phyloP scores from a whole-genome alignment of 2,329 filamentous ascomycete species.

The Cadophora luteo-olivacea region DNA sequence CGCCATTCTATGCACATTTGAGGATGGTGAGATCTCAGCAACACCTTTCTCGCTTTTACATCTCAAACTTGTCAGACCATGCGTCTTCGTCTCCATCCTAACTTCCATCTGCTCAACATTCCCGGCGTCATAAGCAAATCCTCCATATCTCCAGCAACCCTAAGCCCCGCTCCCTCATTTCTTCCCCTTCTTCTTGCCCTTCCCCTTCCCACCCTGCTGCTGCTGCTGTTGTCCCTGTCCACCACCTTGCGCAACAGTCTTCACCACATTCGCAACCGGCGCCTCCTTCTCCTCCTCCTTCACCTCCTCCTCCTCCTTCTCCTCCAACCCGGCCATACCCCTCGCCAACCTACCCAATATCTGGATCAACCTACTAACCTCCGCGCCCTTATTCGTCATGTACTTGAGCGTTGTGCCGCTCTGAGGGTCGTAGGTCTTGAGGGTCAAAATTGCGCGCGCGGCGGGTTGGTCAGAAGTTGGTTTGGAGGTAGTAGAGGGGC shows the following conservation, averaged over 20 bases:
- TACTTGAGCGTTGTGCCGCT: conserved; percentile 89
- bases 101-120: not conserved
- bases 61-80: not conserved
- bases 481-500: conserved; percentile 40
- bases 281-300: conserved; percentile 16
- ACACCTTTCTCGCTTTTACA: not conserved
- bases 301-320: conserved; percentile 43
- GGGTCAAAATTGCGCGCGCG: conserved; percentile 69
- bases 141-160: not conserved
- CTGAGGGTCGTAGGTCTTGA: conserved; percentile 89
- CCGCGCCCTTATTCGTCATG: conserved; percentile 86
- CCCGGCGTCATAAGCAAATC: not conserved
- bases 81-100: no score
- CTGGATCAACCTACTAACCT: conserved; percentile 83
- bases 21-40: not conserved
- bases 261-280: conserved; percentile 33
- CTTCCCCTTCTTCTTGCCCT: conserved; percentile 58
- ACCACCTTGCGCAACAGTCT: conserved; percentile 49
- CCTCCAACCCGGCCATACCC: conserved; percentile 65
- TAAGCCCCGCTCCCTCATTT: conserved; percentile 62
- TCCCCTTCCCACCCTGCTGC: conserved; percentile 48
- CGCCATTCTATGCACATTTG: conserved; percentile 18
- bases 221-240: conserved; percentile 44
- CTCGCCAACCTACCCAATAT: conserved; percentile 77
- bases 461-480: conserved; percentile 52